Percentiles rank a stretch among this genome's conserved stretches.
Evolutionary conservation across 116 monocot species (phyloP).

Genomic region (Papilionanthe hybrid): DNA sequence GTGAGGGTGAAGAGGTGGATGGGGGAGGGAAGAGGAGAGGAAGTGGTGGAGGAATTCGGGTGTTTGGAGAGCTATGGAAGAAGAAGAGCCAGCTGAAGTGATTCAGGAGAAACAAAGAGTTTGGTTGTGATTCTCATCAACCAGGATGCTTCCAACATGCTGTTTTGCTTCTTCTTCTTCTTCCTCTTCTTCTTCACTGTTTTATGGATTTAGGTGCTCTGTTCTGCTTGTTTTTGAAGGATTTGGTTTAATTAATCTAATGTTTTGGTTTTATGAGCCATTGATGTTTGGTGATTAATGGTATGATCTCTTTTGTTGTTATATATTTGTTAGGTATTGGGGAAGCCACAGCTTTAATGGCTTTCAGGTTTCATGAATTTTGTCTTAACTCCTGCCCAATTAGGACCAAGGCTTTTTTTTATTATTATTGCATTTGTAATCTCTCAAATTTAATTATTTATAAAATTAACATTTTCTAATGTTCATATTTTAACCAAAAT

Average conservation of each 20-base stretch:
- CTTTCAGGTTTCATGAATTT: no score
- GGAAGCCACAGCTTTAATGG: no score
- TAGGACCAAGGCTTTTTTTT: no score
- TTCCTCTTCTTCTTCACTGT: background rate
- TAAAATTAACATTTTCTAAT: no score
- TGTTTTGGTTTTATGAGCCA: background rate
- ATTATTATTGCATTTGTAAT: no score
- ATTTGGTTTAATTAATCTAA: background rate
- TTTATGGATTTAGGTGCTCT: background rate
- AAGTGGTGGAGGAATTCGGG: slow-evolving; percentile 34
- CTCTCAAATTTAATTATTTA: no score
- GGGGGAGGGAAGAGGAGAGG: slow-evolving; percentile 22
- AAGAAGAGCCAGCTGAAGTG: slow-evolving; percentile 50
- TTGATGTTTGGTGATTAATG: no score
- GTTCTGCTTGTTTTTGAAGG: background rate
- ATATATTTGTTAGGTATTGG: no score
- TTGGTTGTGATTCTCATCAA: background rate
- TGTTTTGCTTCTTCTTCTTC: background rate
- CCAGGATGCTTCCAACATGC: background rate
- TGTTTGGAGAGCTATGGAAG: slow-evolving; percentile 75
- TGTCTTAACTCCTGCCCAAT: no score
- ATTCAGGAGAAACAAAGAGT: background rate
- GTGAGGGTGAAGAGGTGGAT: slow-evolving; percentile 7
- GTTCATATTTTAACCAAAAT: no score
- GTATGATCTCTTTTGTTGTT: no score